phyloP scores from a whole-genome alignment of 768 basidiomycete genomes.

The Dacryopinax primogenitus region DNA sequence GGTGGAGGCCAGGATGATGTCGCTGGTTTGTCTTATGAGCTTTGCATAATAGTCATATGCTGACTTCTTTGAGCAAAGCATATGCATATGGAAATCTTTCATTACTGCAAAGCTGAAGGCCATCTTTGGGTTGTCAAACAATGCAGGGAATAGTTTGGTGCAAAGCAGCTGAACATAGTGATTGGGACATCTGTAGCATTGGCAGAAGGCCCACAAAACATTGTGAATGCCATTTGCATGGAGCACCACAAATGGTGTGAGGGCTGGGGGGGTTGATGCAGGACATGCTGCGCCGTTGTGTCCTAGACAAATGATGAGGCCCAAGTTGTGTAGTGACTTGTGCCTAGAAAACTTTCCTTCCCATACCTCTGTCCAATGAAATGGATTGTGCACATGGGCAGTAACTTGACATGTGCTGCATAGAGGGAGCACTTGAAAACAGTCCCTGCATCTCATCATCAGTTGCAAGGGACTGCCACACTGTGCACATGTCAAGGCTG shows the following conservation, averaged over 20 bases:
- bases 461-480: background rate
- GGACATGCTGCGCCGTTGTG: background rate
- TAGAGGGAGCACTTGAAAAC: background rate
- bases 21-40: constrained; percentile 9
- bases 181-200: background rate
- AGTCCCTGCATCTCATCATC: background rate
- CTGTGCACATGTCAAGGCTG: background rate
- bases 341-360: background rate
- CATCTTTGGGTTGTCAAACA: background rate
- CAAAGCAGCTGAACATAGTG: background rate
- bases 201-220: background rate
- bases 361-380: background rate
- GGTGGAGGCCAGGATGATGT: background rate
- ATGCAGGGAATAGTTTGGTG: background rate
- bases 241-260: background rate
- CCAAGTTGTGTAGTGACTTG: background rate
- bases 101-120: constrained; percentile 8
- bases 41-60: constrained; percentile 14
- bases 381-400: background rate
- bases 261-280: background rate
- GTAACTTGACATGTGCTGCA: background rate
- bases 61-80: constrained; percentile 14
- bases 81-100: constrained; percentile 12
- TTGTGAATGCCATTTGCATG: constrained; percentile 7
- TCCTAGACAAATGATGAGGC: background rate